These are phyloP conservation scores for Alternaria brassicae DNA, from an alignment of 2,329 filamentous ascomycete species.

Conservation along the genomic window DNA sequence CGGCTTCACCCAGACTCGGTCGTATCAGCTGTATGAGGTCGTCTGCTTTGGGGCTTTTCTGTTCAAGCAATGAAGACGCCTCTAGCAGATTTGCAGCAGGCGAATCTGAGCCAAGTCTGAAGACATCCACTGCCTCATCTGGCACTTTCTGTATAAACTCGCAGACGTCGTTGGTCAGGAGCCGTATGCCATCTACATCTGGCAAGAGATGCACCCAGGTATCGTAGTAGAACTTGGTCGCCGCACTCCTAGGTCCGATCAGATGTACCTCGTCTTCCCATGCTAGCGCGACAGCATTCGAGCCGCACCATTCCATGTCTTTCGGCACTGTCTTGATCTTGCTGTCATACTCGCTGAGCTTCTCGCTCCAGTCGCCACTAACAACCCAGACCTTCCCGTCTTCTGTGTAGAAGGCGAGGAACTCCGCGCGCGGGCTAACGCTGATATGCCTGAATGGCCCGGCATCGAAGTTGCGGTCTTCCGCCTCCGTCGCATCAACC, in stretches of 20 bases:
- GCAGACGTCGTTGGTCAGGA: slow-evolving; percentile 93
- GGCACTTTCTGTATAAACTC: slow-evolving; percentile 97
- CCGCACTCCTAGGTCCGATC: slow-evolving; percentile 81
- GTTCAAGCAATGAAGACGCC: slow-evolving; percentile 87
- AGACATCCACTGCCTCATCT: slow-evolving; percentile 84
- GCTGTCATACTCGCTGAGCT: slow-evolving; percentile 90
- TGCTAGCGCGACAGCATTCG: slow-evolving; percentile 88
- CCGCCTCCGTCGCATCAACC: slow-evolving; percentile 85
- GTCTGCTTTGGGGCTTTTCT: slow-evolving; percentile 94
- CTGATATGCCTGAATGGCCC: slow-evolving; percentile 91
- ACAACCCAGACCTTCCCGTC: slow-evolving; percentile 89
- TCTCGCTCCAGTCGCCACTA: slow-evolving; percentile 91
- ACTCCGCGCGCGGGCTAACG: slow-evolving; percentile 89
- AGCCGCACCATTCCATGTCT: slow-evolving; percentile 94
- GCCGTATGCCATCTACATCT: slow-evolving; percentile 85
- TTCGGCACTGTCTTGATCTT: slow-evolving; percentile 83
- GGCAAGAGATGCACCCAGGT: slow-evolving; percentile 87
- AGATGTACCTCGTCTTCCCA: slow-evolving; percentile 99
- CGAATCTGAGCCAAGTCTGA: slow-evolving; percentile 85
- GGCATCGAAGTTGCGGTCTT: slow-evolving; percentile 88
- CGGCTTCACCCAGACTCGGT: slow-evolving; percentile 85
- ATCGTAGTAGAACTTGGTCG: slow-evolving; percentile 85
- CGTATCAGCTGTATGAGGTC: slow-evolving; percentile 97
- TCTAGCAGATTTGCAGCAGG: slow-evolving; percentile 92
- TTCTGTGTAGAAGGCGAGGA: slow-evolving; percentile 84